Percentiles rank a stretch among this genome's conserved stretches.
Evolutionary conservation across 140 eudicot genomes (phyloP).

Genomic region (Stevia rebaudiana): DNA sequence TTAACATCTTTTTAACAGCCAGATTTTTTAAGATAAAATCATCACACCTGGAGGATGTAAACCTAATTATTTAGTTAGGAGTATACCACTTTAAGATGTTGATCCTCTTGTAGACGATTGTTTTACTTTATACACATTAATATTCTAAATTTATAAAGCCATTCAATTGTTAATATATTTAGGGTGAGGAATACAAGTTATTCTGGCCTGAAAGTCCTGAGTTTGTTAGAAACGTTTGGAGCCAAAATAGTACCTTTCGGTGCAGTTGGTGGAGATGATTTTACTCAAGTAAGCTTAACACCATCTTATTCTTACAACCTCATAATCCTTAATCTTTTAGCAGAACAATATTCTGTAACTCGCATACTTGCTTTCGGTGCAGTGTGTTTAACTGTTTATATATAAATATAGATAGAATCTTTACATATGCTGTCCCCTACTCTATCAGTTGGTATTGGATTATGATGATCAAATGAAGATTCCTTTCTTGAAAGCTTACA

Average conservation of each 20-base stretch:
- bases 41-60: too few species aligned
- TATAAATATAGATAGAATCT: too few species aligned
- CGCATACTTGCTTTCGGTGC: not conserved
- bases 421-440: not conserved
- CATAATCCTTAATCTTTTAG: not conserved
- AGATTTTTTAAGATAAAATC: too few species aligned
- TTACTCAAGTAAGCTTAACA: conserved; percentile 27
- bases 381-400: too few species aligned
- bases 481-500: conserved; percentile 4
- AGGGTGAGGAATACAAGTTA: conserved; percentile 50
- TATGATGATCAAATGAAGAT: conserved; percentile 27
- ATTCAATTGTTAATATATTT: not conserved
- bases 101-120: too few species aligned
- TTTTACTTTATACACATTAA: too few species aligned
- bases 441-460: conserved; percentile 34
- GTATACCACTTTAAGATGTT: too few species aligned
- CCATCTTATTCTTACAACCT: too few species aligned
- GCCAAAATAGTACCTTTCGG: conserved; percentile 60
- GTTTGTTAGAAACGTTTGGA: conserved; percentile 44
- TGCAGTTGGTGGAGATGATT: conserved; percentile 53
- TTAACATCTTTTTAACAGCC: too few species aligned
- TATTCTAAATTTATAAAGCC: too few species aligned
- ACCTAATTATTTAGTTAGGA: too few species aligned
- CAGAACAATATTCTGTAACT: not conserved
- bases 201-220: conserved; percentile 47